A percentile compares a stretch with the other conserved stretches of the same genome.
These are phyloP conservation scores for Endotrypanum monterogeii DNA, from an alignment of 208 protist species.

Conservation along the genomic window DNA sequence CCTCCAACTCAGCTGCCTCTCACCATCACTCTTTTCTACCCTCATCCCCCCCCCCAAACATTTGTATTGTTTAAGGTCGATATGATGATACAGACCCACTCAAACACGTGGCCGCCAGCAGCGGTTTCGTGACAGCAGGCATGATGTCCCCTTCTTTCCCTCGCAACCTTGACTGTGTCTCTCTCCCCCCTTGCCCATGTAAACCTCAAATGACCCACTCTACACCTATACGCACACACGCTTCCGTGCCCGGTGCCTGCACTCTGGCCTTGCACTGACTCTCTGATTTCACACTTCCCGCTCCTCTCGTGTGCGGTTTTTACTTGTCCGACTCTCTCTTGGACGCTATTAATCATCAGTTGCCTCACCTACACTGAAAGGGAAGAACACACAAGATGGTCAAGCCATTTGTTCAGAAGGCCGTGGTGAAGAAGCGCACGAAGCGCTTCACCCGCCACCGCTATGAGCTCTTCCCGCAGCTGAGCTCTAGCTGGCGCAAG, in stretches of 20 bases:
- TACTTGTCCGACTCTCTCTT: not conserved
- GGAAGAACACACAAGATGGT: constrained; percentile 75
- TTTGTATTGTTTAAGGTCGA: not conserved
- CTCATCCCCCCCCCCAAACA: not conserved
- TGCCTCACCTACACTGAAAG: constrained; percentile 15
- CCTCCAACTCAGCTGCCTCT: not conserved
- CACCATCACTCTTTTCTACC: not conserved
- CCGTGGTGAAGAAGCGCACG: constrained; percentile 98
- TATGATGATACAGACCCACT: not conserved
- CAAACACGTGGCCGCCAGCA: not conserved
- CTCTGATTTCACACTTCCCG: constrained; percentile 9
- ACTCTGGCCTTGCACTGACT: not conserved
- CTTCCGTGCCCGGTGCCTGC: not conserved
- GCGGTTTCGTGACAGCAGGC: not conserved
- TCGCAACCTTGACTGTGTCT: not conserved
- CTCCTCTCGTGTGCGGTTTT: not conserved
- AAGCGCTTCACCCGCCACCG: constrained; percentile 97
- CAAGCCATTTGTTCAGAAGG: constrained; percentile 90
- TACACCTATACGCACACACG: not conserved
- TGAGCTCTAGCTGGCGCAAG: constrained; percentile 97
- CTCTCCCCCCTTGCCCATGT: not conserved
- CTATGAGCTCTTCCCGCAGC: constrained; percentile 94
- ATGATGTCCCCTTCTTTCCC: not conserved
- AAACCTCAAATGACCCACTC: not conserved
- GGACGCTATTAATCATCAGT: constrained; percentile 1